Conservation (phyloP, 2,329 filamentous ascomycete species). For the Diaporthe citriasiana region DNA sequence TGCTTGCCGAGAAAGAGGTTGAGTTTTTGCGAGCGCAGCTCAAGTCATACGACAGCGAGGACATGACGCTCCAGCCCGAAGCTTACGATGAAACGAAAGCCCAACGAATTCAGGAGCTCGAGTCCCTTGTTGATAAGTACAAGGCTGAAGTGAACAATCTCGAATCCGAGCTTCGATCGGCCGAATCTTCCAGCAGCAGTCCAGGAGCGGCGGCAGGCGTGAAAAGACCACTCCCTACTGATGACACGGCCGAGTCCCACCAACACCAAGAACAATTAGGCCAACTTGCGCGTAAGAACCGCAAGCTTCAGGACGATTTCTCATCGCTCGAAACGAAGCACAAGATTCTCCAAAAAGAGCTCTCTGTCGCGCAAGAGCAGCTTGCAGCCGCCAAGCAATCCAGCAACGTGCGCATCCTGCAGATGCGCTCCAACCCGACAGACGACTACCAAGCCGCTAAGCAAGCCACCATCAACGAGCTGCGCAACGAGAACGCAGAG, state of each 20-base stretch:
- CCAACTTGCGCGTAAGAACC: constrained; percentile 87
- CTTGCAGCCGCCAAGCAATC: constrained; percentile 75
- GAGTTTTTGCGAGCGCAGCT: constrained; percentile 95
- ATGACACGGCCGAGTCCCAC: constrained; percentile 47
- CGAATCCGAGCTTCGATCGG: constrained; percentile 79
- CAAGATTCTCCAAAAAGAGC: constrained; percentile 80
- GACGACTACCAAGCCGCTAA: constrained; percentile 89
- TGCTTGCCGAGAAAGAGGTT: constrained; percentile 89
- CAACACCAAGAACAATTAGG: constrained; percentile 80
- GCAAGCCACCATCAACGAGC: constrained; percentile 79
- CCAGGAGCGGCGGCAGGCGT: constrained; percentile 61
- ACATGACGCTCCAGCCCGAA: constrained; percentile 86
- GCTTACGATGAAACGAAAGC: constrained; percentile 82
- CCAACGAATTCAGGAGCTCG: constrained; percentile 83
- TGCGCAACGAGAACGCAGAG: constrained; percentile 87
- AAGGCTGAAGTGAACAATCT: constrained; percentile 82
- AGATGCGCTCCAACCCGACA: constrained; percentile 93
- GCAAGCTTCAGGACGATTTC: constrained; percentile 85
- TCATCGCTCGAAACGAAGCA: constrained; percentile 77
- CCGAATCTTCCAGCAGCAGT: constrained; percentile 61
- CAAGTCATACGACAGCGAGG: constrained; percentile 89
- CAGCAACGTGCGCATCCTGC: constrained; percentile 84
- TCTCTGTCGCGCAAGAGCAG: constrained; percentile 80
- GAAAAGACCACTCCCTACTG: constrained; percentile 76
- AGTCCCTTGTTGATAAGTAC: constrained; percentile 89